Conservation (phyloP, 2,329 filamentous ascomycete genomes). For the Exophiala sideris region DNA sequence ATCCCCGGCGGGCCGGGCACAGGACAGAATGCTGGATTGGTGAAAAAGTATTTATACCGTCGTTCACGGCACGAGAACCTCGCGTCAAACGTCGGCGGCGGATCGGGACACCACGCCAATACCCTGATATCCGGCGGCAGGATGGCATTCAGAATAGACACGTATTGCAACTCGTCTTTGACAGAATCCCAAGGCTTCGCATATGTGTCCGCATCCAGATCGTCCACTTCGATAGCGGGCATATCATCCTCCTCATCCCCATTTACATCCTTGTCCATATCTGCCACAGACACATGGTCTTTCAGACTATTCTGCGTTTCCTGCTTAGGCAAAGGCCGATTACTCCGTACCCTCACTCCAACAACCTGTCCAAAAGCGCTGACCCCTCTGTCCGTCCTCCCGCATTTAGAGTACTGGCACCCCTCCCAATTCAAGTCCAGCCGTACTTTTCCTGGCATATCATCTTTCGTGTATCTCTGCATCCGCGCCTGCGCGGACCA, state of each 20-base stretch:
- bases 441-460: conserved; percentile 24
- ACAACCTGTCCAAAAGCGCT: conserved; percentile 97
- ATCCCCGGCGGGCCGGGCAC: conserved; percentile 55
- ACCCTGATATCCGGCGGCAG: conserved; percentile 86
- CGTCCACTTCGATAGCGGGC: conserved; percentile 34
- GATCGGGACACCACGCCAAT: conserved; percentile 86
- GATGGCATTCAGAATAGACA: conserved; percentile 77
- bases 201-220: conserved; percentile 36
- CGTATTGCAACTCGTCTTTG: conserved; percentile 78
- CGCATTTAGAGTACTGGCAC: conserved; percentile 92
- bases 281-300: background rate
- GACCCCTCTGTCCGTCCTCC: conserved; percentile 86
- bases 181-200: conserved; percentile 59
- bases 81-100: conserved; percentile 77
- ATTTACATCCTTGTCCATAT: background rate
- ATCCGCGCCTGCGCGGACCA: conserved; percentile 16
- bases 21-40: conserved; percentile 80
- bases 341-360: conserved; percentile 76
- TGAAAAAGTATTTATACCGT: conserved; percentile 96
- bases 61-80: conserved; percentile 90
- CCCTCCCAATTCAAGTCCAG: conserved; percentile 69
- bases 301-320: background rate
- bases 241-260: conserved; percentile 13
- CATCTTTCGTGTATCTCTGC: conserved; percentile 18
- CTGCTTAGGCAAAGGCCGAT: conserved; percentile 53